Conservation (phyloP, 371 early-diverging fungal genomes). For the Mortierella sp. region DNA sequence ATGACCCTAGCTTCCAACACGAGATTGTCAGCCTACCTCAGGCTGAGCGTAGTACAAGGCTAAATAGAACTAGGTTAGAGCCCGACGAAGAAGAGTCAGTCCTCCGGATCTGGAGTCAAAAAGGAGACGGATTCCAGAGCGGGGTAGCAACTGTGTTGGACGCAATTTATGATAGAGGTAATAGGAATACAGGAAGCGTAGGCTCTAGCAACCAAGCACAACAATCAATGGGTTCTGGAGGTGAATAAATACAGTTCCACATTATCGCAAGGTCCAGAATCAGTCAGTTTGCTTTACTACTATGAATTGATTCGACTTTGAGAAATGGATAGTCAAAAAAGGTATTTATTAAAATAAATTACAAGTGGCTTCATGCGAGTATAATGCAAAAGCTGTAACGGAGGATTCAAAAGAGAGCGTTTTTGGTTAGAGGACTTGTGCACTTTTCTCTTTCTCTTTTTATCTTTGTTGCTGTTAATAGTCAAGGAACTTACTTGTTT, state of each 20-base stretch:
- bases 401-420: not conserved
- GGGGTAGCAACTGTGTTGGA: constrained; percentile 7
- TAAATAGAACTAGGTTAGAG: not conserved
- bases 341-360: not conserved
- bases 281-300: not conserved
- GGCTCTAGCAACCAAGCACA: not conserved
- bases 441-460: too few species aligned
- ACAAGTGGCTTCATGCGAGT: constrained; percentile 4
- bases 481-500: constrained; percentile 40
- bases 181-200: not conserved
- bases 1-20: not conserved
- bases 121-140: not conserved
- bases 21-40: not conserved
- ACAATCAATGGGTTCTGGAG: not conserved
- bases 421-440: not conserved
- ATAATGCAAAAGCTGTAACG: constrained; percentile 11
- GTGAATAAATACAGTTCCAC: not conserved
- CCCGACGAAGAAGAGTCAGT: constrained; percentile 29
- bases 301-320: too few species aligned
- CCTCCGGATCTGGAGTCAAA: not conserved
- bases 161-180: not conserved
- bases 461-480: not conserved
- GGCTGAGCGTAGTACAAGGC: not conserved
- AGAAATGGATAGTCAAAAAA: not conserved
- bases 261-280: too few species aligned